Evolutionary conservation across 176 grass and related monocot species (phyloP).

Genomic region (Lolium rigidum): DNA sequence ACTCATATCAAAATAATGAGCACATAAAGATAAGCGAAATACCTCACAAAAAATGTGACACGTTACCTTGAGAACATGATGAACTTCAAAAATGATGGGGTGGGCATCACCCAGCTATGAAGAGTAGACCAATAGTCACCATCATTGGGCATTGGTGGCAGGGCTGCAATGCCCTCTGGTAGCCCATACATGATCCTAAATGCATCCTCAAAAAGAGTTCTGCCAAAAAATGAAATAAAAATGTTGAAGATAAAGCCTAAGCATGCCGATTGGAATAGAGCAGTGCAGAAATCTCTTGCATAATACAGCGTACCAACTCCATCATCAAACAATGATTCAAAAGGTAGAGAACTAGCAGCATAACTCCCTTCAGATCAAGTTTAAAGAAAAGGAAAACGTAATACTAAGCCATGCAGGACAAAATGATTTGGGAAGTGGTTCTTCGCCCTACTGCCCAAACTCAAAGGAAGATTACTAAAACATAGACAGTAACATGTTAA

Average conservation of each 20-base stretch:
- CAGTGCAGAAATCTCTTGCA: constrained; percentile 29
- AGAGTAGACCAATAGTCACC: constrained; percentile 85
- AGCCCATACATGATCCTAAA: constrained; percentile 95
- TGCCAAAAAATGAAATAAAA: constrained; percentile 45
- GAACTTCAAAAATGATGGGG: constrained; percentile 93
- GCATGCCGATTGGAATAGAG: constrained; percentile 25
- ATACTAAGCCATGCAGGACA: neutral
- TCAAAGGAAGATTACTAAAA: constrained; percentile 10
- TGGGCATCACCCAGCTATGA: constrained; percentile 98
- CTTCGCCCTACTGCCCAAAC: neutral
- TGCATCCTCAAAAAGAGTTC: constrained; percentile 73
- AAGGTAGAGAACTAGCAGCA: neutral
- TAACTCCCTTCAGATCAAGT: constrained; percentile 6
- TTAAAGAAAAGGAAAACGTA: constrained; percentile 17
- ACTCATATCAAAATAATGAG: constrained; percentile 19
- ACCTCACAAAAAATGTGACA: constrained; percentile 18
- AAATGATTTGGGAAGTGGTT: neutral
- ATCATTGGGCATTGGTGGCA: constrained; percentile 87
- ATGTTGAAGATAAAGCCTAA: constrained; percentile 40
- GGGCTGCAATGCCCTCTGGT: constrained; percentile 51
- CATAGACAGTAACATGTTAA: constrained; percentile 18
- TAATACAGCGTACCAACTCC: neutral
- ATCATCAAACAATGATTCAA: constrained; percentile 21
- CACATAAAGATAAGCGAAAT: constrained; percentile 21
- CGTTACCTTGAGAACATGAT: constrained; percentile 92